phyloP scores from a whole-genome alignment of 2,329 filamentous ascomycete species.

The Diplodia scrobiculata region DNA sequence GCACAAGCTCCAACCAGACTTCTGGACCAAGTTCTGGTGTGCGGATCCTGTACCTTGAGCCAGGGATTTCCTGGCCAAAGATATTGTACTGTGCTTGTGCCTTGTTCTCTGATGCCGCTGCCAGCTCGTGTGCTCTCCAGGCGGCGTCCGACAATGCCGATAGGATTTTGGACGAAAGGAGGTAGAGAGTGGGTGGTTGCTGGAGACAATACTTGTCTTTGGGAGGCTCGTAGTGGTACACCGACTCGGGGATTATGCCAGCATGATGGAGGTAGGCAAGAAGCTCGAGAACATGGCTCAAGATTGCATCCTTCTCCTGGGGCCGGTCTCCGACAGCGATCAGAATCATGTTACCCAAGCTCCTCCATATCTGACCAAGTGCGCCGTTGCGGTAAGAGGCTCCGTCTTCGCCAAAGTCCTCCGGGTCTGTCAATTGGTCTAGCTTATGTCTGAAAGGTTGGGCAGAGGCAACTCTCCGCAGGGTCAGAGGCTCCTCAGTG shows the following conservation, averaged over 20 bases:
- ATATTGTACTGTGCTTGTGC: slow-evolving; percentile 44
- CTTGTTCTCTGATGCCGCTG: slow-evolving; percentile 36
- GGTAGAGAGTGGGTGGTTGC: slow-evolving; percentile 52
- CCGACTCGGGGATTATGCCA: slow-evolving; percentile 51
- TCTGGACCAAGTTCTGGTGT: slow-evolving; percentile 49
- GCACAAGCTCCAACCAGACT: slow-evolving; percentile 56
- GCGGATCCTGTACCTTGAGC: slow-evolving; percentile 47
- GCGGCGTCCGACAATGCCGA: slow-evolving; percentile 55
- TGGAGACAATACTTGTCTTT: slow-evolving; percentile 45
- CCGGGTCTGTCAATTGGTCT: slow-evolving; percentile 3
- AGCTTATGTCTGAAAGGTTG: not conserved
- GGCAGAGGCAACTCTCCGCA: slow-evolving; percentile 31
- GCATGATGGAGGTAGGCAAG: slow-evolving; percentile 53
- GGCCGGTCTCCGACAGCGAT: slow-evolving; percentile 37
- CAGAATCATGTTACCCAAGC: slow-evolving; percentile 51
- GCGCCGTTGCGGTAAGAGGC: slow-evolving; percentile 29
- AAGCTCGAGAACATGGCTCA: slow-evolving; percentile 51
- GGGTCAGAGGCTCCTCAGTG: slow-evolving; percentile 36
- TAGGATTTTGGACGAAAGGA: slow-evolving; percentile 53
- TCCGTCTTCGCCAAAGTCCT: not conserved
- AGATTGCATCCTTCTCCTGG: slow-evolving; percentile 38
- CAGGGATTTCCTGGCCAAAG: slow-evolving; percentile 49
- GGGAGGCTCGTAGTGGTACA: slow-evolving; percentile 47
- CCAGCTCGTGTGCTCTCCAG: slow-evolving; percentile 52
- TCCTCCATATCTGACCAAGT: slow-evolving; percentile 52